Evolutionary conservation across 1,284 basidiomycete genomes (phyloP), one percentile per base, ranked within the genome.

Genomic region (Taiwanofungus camphoratus): DNA sequence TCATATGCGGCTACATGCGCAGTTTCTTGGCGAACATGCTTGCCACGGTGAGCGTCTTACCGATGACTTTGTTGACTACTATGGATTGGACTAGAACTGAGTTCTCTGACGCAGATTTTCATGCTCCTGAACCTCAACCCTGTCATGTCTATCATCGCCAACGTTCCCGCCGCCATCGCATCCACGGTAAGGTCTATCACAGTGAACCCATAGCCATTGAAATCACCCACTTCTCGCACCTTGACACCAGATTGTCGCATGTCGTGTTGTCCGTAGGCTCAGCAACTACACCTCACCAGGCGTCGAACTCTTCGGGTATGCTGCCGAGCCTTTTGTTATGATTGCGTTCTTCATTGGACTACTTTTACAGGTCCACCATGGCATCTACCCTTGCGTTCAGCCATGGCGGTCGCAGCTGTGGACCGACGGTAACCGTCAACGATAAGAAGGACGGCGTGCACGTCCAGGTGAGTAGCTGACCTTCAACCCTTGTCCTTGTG

Each of bases 101-200:
- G n/a, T n/a, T n/a, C n/a, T n/a, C n/a, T n/a, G n/a, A n/a, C n/a
- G n/a, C n/a, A 80, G 78, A 67, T 76, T 34, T 85, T 87, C 60
- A 85, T 86, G 82, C 58, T 84, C 20, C 58, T 84, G 20, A 70
- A 86, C 59, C 61, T 87, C 34, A 87, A 87, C 54, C 68, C 82
- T 1, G 76, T 85, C 42, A 83, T 86, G 81, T 81, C 77, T 15
- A 78, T 86, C 58, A 82, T 86, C 45, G 79, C 75, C 22, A 85
- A 86, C 54, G 82, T 86, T 24, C 82, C 82, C 2, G 81, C 82
- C 35, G 81, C 81, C 8, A 74, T 83, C 44, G 73, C 75, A 4
- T 79, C 79, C 29, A 82, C 79, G 8, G 81, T 82, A 51, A 52
- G 75, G 21, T n/a, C 40, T 27, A 22, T 30, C 18, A 9, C 5